Base-by-base conservation (phyloP, 176 grass and related monocot species). In the Zea luxurians region DNA sequence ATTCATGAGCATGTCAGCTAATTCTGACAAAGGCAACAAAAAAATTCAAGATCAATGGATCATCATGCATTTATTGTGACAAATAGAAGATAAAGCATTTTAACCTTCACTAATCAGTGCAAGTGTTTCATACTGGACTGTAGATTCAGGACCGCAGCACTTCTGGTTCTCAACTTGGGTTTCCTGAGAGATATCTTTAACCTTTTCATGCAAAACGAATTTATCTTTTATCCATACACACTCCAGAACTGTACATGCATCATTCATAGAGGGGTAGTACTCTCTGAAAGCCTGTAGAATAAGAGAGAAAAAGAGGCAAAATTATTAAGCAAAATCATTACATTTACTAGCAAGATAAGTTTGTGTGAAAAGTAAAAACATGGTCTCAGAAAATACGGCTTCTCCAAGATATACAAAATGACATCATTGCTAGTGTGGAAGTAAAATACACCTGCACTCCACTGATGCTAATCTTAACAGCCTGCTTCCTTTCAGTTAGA, bases 141-240 rank as follows among this genome's bases (percentile, higher is more conserved):
- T 42, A 75, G 55, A 70, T 74, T 72, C 76, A 48, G 78, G 70
- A 41, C 17, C 36, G 60, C 43, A 55, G 5, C 37, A 48, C 3
- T 53, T 83, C 35, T 71, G 47, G 75, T 81, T 71, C 15, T 87
- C 71, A 78, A 71, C 83, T 78, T 74, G 37, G 43, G 16, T 50
- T 38, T 27, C 27, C 27, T 27, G 27, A 27, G 27, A 27, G 27
- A 27, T 27, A 27, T 27, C 27, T 27, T 27, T 27, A 27, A 27
- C 27, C 27, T 27, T 27, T 27, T 27, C 27, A 27, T 27, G 27
- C 27, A 27, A 27, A 71, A 88, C 7, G 84, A 86, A 93, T 79
- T 90, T 93, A 86, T 93, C 91, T 78, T 83, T 83, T 75, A 75
- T 68, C 91, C 91, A 93, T 64, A 82, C 67, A 57, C 91, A 93